A percentile compares a stretch with the other conserved stretches of the same genome.
These are phyloP conservation scores for Kwoniella sp. DNA, from an alignment of 768 basidiomycete genomes.

Conservation along the genomic window DNA sequence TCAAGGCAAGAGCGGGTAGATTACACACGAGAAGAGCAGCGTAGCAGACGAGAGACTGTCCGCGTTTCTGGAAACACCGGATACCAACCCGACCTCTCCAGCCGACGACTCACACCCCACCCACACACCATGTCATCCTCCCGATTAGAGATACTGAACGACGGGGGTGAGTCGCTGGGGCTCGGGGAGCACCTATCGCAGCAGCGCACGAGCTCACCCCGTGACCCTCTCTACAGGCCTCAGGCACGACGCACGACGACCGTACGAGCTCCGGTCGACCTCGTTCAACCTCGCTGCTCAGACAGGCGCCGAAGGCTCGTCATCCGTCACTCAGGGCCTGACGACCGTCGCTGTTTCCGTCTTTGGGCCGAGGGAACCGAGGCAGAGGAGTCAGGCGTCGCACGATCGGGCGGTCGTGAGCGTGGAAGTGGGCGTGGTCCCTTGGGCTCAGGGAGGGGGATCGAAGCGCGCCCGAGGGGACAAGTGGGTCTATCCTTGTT, in stretches of 20 bases:
- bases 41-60: no score
- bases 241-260: slow-evolving; percentile 87
- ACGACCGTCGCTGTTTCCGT: slow-evolving; percentile 84
- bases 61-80: no score
- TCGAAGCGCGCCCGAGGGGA: slow-evolving; percentile 73
- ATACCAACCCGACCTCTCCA: no score
- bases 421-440: slow-evolving; percentile 80
- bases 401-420: slow-evolving; percentile 85
- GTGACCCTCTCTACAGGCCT: slow-evolving; percentile 51
- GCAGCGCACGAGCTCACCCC: no score
- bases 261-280: slow-evolving; percentile 81
- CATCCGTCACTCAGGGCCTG: slow-evolving; percentile 77
- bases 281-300: slow-evolving; percentile 67
- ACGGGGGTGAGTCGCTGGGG: slow-evolving; percentile 46
- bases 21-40: no score
- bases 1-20: no score
- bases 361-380: slow-evolving; percentile 87
- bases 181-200: no score
- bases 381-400: slow-evolving; percentile 68
- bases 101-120: no score
- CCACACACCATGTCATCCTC: slow-evolving; percentile 35
- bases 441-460: slow-evolving; percentile 74
- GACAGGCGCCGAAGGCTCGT: slow-evolving; percentile 78
- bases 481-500: slow-evolving; percentile 61
- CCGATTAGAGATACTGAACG: slow-evolving; percentile 45